phyloP scores from a whole-genome alignment of 768 basidiomycete genomes.

The Holtermannia corniformis region DNA sequence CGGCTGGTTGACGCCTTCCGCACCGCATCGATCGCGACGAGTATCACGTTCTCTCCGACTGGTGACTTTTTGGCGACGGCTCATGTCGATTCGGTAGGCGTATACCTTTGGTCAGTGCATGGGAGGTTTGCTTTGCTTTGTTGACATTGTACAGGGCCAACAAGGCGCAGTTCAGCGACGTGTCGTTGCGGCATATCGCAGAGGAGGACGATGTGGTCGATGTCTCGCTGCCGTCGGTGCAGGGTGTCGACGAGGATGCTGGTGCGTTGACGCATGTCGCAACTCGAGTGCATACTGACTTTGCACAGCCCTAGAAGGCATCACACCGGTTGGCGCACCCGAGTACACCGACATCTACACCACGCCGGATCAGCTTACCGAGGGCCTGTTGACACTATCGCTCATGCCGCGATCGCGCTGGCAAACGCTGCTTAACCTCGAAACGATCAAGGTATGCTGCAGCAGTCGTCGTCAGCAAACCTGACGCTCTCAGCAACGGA shows the following conservation, averaged over 20 bases:
- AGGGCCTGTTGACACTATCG: conserved; percentile 85
- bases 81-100: conserved; percentile 86
- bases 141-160: conserved; percentile 60
- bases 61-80: conserved; percentile 92
- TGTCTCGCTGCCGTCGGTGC: conserved; percentile 69
- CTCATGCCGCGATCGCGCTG: conserved; percentile 83
- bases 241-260: conserved; percentile 69
- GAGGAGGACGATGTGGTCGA: conserved; percentile 62
- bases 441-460: conserved; percentile 66
- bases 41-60: conserved; percentile 83
- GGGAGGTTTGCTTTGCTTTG: conserved; percentile 1
- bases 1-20: conserved; percentile 84
- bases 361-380: conserved; percentile 79
- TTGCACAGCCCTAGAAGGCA: conserved; percentile 55
- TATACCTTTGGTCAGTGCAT: conserved; percentile 72
- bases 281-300: neutral
- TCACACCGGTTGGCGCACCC: conserved; percentile 55
- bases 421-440: conserved; percentile 94
- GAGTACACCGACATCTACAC: conserved; percentile 61
- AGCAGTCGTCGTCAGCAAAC: neutral
- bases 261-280: conserved; percentile 45
- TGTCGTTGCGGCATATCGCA: conserved; percentile 66
- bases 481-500: conserved; percentile 60
- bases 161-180: conserved; percentile 81
- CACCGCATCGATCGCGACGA: conserved; percentile 77